Percentiles rank a stretch among this genome's conserved stretches.
phyloP scores from a whole-genome alignment of 768 basidiomycete species.

The Nevesoporus exiguus region DNA sequence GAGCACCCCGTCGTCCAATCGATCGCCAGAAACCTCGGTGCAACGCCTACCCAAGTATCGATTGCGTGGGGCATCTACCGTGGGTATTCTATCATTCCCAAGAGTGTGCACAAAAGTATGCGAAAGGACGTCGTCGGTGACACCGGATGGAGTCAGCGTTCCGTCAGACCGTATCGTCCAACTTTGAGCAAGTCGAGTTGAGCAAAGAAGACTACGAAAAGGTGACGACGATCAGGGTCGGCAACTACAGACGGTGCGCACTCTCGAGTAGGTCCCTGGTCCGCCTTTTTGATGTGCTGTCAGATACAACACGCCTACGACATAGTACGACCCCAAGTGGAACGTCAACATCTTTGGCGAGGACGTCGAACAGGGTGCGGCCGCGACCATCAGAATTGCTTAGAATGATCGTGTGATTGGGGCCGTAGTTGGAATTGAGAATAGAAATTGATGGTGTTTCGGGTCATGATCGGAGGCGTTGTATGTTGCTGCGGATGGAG shows the following conservation, averaged over 20 bases:
- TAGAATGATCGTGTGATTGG: constrained; percentile 15
- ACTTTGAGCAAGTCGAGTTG: constrained; percentile 74
- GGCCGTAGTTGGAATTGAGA: neutral
- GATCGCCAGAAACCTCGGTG: constrained; percentile 59
- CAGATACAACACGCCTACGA: constrained; percentile 58
- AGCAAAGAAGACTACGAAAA: constrained; percentile 63
- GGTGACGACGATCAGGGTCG: constrained; percentile 37
- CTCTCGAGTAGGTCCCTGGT: neutral
- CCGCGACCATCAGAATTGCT: constrained; percentile 31
- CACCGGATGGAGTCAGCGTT: neutral
- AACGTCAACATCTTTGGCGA: constrained; percentile 71
- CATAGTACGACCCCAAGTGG: constrained; percentile 62
- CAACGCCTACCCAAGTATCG: constrained; percentile 76
- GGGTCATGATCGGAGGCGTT: no score
- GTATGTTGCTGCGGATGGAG: no score
- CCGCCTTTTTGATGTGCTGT: neutral
- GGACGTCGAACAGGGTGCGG: constrained; percentile 45
- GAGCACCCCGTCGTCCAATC: constrained; percentile 60
- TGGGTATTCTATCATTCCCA: constrained; percentile 82
- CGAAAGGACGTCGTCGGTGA: neutral
- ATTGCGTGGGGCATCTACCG: constrained; percentile 76
- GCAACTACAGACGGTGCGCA: constrained; percentile 35
- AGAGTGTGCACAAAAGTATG: constrained; percentile 63
- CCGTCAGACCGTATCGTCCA: constrained; percentile 58
- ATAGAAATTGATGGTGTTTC: no score